Evolutionary conservation across 2,329 filamentous ascomycete genomes (phyloP).

Genomic region (Colletotrichum sp.): DNA sequence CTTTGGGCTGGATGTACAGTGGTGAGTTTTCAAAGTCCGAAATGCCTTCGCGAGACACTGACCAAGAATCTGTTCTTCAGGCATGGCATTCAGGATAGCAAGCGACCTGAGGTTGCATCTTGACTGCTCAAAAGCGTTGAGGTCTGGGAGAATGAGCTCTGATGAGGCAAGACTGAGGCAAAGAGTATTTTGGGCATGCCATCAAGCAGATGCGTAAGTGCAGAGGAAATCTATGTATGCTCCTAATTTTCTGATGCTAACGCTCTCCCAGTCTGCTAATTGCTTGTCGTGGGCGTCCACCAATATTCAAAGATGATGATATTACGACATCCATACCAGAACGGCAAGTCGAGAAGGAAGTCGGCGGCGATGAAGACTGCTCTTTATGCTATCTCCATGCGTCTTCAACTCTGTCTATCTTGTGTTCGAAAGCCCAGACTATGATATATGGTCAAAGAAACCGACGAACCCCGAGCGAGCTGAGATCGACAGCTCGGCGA

Average conservation of each 20-base stretch:
- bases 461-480: not conserved
- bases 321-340: not conserved
- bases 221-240: accelerated
- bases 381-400: not conserved
- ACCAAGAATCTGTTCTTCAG: not conserved
- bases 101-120: not conserved
- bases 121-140: not conserved
- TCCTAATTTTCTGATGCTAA: not conserved
- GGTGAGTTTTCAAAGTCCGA: not conserved
- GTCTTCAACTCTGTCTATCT: not conserved
- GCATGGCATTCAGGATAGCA: constrained; percentile 4
- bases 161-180: not conserved
- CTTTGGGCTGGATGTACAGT: constrained; percentile 10
- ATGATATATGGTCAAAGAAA: not conserved
- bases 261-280: not conserved
- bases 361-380: not conserved
- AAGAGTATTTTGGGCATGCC: constrained; percentile 13
- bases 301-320: constrained; percentile 5
- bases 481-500: not conserved
- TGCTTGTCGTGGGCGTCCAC: not conserved
- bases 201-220: constrained; percentile 1
- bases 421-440: not conserved
- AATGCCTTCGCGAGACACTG: not conserved
- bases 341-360: not conserved
- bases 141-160: not conserved